phyloP scores from a whole-genome alignment of 352 stramenopile species.

The Pythium oligandrum region DNA sequence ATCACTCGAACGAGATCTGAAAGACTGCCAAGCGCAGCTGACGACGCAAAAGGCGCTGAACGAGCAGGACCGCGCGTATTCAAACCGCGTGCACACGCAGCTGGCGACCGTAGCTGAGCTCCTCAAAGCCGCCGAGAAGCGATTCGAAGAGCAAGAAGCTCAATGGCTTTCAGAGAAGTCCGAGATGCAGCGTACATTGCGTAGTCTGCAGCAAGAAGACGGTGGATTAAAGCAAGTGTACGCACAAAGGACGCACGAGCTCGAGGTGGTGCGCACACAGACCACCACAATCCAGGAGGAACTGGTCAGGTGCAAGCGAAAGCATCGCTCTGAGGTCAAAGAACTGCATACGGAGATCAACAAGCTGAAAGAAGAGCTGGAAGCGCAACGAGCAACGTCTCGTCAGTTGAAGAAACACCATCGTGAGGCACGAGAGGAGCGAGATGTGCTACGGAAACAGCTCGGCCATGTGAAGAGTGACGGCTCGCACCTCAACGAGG shows the following conservation, averaged over 20 bases:
- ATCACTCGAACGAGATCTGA: constrained; percentile 20
- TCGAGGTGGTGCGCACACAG: too few species aligned
- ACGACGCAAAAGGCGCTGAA: background rate
- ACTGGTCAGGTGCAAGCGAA: too few species aligned
- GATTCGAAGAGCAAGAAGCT: constrained; percentile 32
- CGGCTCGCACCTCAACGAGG: constrained; percentile 28
- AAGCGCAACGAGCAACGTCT: constrained; percentile 25
- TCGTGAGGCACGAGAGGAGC: constrained; percentile 22
- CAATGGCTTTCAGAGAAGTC: too few species aligned
- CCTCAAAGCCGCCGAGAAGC: constrained; percentile 49
- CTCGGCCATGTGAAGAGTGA: constrained; percentile 30
- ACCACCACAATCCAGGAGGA: too few species aligned
- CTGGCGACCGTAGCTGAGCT: constrained; percentile 51
- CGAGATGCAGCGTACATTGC: too few species aligned
- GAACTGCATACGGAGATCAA: constrained; percentile 3
- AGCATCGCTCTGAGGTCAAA: too few species aligned
- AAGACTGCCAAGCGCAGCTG: constrained; percentile 11
- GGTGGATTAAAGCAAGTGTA: too few species aligned
- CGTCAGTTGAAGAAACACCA: constrained; percentile 39
- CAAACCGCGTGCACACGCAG: constrained; percentile 49
- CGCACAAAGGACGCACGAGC: too few species aligned
- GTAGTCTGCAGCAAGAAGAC: too few species aligned
- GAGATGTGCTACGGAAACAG: constrained; percentile 34
- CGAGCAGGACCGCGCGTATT: constrained; percentile 52
- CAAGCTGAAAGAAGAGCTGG: constrained; percentile 22